Conservation (phyloP, 2,329 filamentous ascomycete genomes). For the Anthostomella pinea region DNA sequence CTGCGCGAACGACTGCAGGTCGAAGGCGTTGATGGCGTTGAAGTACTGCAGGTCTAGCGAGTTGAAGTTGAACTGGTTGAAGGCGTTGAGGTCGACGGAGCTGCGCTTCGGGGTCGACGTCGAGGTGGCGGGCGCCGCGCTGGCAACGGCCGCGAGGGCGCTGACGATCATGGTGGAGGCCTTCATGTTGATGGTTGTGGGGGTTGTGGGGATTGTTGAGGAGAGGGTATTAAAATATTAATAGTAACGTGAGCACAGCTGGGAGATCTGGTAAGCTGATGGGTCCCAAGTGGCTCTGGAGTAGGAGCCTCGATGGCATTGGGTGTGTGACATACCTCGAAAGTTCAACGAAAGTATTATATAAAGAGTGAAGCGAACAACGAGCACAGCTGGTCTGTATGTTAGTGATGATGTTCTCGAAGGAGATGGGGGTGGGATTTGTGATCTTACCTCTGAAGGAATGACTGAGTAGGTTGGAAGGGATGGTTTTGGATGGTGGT, state of each 20-base stretch:
- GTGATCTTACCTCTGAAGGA: conserved; percentile 43
- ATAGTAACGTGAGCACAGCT: conserved; percentile 44
- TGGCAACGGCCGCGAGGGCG: conserved; percentile 43
- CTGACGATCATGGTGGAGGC: conserved; percentile 43
- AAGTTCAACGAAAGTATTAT: conserved; percentile 36
- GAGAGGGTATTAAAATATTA: conserved; percentile 34
- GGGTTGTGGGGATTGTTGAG: conserved; percentile 25
- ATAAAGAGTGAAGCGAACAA: conserved; percentile 44
- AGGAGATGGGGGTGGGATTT: conserved; percentile 1
- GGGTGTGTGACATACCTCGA: conserved; percentile 33
- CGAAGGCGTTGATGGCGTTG: conserved; percentile 30
- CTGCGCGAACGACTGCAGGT: conserved; percentile 29
- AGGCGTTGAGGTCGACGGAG: conserved; percentile 32
- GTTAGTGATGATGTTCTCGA: conserved; percentile 19
- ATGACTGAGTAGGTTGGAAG: conserved; percentile 37
- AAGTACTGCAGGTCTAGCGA: conserved; percentile 39
- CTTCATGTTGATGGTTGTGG: conserved; percentile 45
- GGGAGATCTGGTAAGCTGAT: conserved; percentile 22
- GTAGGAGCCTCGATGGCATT: not conserved
- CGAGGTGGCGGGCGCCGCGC: conserved; percentile 39
- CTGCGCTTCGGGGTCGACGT: conserved; percentile 21
- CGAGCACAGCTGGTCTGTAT: conserved; percentile 44
- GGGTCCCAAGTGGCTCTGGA: not conserved
- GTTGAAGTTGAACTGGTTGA: conserved; percentile 30
- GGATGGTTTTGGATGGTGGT: conserved; percentile 35